Evolutionary conservation across 2,329 filamentous ascomycete genomes (phyloP).

Genomic region (Colletotrichum camelliae): DNA sequence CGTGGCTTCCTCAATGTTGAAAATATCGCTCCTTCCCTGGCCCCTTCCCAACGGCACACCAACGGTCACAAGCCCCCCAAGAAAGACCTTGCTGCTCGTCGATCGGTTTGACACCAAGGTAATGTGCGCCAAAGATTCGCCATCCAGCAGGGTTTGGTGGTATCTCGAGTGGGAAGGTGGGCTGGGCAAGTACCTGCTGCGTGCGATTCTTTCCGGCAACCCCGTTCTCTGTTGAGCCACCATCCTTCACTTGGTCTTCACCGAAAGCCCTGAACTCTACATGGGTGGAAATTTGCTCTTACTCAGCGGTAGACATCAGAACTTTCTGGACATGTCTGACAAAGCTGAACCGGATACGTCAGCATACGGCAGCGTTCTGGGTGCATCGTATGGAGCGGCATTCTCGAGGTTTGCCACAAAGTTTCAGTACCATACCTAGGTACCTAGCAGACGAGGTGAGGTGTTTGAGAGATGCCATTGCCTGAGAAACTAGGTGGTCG

Average conservation of each 20-base stretch:
- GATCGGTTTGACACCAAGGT: background rate
- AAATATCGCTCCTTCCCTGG: background rate
- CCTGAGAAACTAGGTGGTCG: background rate
- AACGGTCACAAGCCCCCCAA: background rate
- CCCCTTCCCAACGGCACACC: background rate
- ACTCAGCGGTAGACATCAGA: background rate
- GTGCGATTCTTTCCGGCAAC: background rate
- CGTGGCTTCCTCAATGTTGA: background rate
- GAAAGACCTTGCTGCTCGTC: background rate
- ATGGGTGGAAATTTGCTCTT: background rate
- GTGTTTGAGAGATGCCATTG: background rate
- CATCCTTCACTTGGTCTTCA: background rate
- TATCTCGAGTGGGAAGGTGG: background rate
- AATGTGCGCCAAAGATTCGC: background rate
- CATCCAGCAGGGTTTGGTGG: background rate
- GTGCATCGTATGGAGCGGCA: background rate
- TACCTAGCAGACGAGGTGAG: background rate
- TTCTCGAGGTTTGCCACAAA: background rate
- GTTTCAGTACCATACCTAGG: background rate
- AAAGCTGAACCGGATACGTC: background rate
- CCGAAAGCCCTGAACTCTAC: background rate
- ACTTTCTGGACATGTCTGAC: background rate
- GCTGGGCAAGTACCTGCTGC: background rate
- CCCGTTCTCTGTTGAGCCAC: background rate
- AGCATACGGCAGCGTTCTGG: background rate